Evolutionary conservation across 352 stramenopile genomes (phyloP).

Genomic region (Globisporangium paroecandrum): DNA sequence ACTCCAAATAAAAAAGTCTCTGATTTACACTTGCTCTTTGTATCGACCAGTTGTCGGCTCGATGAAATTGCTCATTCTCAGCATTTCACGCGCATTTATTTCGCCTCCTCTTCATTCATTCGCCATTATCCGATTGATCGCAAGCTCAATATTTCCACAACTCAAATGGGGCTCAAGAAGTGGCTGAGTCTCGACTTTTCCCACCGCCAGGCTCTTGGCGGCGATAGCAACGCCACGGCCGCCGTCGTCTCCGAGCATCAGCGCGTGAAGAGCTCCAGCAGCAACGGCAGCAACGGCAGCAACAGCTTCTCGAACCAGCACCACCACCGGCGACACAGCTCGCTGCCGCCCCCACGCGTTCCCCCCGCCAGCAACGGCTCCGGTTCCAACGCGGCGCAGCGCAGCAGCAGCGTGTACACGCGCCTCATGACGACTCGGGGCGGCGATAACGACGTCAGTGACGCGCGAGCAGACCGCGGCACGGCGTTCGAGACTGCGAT

Average conservation of each 20-base stretch:
- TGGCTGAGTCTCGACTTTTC: slow-evolving; percentile 17
- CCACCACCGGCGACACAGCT: slow-evolving; percentile 15
- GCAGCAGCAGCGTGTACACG: slow-evolving; percentile 15
- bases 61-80: not conserved
- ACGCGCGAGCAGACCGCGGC: not conserved
- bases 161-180: slow-evolving; percentile 14
- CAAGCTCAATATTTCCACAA: not conserved
- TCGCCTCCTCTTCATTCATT: not conserved
- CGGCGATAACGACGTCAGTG: not conserved
- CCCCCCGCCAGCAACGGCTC: not conserved
- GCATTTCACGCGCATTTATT: not conserved
- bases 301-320: not conserved
- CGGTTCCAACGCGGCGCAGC: slow-evolving; percentile 1
- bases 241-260: slow-evolving; percentile 6
- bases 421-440: not conserved
- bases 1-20: not conserved
- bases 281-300: slow-evolving; percentile 4
- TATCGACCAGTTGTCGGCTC: not conserved
- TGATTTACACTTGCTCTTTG: slow-evolving; percentile 10
- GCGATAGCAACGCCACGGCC: not conserved
- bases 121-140: not conserved
- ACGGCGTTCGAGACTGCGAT: slow-evolving; percentile 19
- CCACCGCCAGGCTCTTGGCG: not conserved
- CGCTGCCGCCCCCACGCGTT: slow-evolving; percentile 1
- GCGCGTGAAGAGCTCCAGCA: slow-evolving; percentile 6